Evolutionary conservation across 2,329 filamentous ascomycete genomes (phyloP).

Genomic region (Aspergillus pseudoglaucus): DNA sequence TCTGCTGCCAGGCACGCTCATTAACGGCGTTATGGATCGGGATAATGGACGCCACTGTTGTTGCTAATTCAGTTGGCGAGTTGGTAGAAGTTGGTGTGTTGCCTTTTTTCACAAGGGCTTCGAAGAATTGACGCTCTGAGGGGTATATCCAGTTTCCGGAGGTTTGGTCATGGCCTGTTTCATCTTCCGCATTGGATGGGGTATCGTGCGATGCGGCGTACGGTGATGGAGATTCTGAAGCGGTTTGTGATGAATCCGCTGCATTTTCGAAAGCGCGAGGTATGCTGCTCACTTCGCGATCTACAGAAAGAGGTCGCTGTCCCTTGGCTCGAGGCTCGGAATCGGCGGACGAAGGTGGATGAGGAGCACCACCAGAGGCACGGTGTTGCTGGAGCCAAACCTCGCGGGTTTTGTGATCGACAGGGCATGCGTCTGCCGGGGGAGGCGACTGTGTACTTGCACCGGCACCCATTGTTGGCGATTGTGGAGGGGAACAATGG

Average conservation of each 20-base stretch:
- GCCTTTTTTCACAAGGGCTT: conserved; percentile 90
- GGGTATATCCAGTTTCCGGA: conserved; percentile 96
- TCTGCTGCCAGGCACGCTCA: conserved; percentile 90
- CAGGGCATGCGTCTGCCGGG: conserved; percentile 58
- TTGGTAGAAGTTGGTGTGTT: conserved; percentile 54
- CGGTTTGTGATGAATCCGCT: conserved; percentile 13
- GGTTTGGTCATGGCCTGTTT: conserved; percentile 62
- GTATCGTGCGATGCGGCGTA: conserved; percentile 28
- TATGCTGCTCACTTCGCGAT: conserved; percentile 73
- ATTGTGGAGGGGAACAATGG: conserved; percentile 14
- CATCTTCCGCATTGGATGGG: conserved; percentile 69
- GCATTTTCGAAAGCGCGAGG: conserved; percentile 51
- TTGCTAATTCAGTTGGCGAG: conserved; percentile 42
- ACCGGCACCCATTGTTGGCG: conserved; percentile 30
- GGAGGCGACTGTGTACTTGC: conserved; percentile 28
- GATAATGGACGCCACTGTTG: conserved; percentile 85
- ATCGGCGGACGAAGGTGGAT: conserved; percentile 20
- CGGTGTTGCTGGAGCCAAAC: conserved; percentile 65
- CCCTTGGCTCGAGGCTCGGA: conserved; percentile 20
- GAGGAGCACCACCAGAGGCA: conserved; percentile 30
- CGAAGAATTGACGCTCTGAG: conserved; percentile 95
- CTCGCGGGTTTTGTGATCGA: conserved; percentile 83
- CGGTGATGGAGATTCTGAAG: conserved; percentile 22
- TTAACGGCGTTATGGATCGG: conserved; percentile 99
- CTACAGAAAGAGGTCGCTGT: conserved; percentile 50